Base-by-base conservation (phyloP, 208 protist species). In the Leishmania arabica region DNA sequence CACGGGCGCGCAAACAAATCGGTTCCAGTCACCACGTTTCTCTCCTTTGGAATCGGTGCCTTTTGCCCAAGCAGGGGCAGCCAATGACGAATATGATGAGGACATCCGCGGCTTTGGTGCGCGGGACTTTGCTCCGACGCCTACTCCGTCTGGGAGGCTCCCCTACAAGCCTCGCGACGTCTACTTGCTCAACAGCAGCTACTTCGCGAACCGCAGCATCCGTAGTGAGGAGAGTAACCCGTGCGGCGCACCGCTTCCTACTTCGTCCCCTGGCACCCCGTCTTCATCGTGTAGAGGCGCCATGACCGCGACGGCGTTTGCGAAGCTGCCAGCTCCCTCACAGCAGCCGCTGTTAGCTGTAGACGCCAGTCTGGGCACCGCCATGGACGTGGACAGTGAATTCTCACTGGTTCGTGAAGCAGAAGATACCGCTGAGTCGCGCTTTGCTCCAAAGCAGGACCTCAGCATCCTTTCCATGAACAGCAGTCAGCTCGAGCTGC, bases 161-260 rank as follows among this genome's bases (percentile, higher is more conserved):
- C 88, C 90, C 1, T 93, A 90, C 86, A 87, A 62, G 24, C 90
- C 90, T 13, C 85, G 90, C 31, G 86, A 93, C 53, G 88, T 89
- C 34, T 69, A 42, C n/a, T 69, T 79, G n/a, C 78, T 93, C 58
- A 88, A 88, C 80, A 83, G 78, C 65, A 89, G 80, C 77, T 83
- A 86, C 81, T 93, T 93, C 66, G 84, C 82, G 68, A 93, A 93
- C 60, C 90, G 90, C 53, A 85, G 76, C 72, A 71, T 88, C 45
- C 78, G 72, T 47, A 66, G 73, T 37, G 62, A 69, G 51, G 83
- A 66, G 13, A 90, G 90, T 81, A 93, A 90, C 78, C 87, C 87
- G 15, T 88, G 77, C n/a, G 65, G 82, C 2, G 80, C 84, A 1
- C 65, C 75, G 37, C 81, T 90, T 62, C 82, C 81, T 3, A 62